Evolutionary conservation across 768 basidiomycete species (phyloP), one percentile per base, ranked within the genome.

Genomic region (Pleurotus platypus): DNA sequence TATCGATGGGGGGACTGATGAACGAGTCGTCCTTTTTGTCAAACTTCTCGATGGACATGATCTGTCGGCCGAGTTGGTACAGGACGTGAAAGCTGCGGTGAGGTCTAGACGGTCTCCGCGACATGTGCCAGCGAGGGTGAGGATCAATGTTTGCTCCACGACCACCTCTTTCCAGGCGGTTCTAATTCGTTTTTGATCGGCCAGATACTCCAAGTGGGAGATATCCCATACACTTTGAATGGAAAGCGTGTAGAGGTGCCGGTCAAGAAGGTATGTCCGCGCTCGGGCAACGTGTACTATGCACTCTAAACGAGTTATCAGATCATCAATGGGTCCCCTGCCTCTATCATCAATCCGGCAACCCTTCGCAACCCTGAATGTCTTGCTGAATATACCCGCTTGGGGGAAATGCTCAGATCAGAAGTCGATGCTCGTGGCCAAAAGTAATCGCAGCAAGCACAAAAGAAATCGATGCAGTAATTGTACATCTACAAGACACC

Each of bases 191-290:
- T 42, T 30, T 47, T 42, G 27, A 16, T 49, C 55, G 46, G 60
- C 54, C 64, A 89, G 87, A 84, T 90, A 58, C 75, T 91, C 22
- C 85, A 88, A 68, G 84, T 84, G 13, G 60, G 69, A 7, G 88
- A 90, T 68, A 79, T 92, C 13, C 89, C 89, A 3, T 87, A 91
- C 66, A 93, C 90, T 18, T 70, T 92, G 59, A 92, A 90, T 61
- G 86, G 86, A 37, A 93, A 92, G 66, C 81, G 86, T 43, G 89
- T 92, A 46, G 90, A 92, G 68, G 87, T 90, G 7, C 77, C 86
- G 9, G 84, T 89, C 39, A 89, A 87, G 70, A 90, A 89, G 82
- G 85, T 84, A 60, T 62, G 69, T 60, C 38, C 37, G 51, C 37
- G 51, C 39, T 54, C 49, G 46, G 40, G 55, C 56, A 58, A 60